Conservation (phyloP, 1,284 basidiomycete species). For the Ceratobasidium theobromae region DNA sequence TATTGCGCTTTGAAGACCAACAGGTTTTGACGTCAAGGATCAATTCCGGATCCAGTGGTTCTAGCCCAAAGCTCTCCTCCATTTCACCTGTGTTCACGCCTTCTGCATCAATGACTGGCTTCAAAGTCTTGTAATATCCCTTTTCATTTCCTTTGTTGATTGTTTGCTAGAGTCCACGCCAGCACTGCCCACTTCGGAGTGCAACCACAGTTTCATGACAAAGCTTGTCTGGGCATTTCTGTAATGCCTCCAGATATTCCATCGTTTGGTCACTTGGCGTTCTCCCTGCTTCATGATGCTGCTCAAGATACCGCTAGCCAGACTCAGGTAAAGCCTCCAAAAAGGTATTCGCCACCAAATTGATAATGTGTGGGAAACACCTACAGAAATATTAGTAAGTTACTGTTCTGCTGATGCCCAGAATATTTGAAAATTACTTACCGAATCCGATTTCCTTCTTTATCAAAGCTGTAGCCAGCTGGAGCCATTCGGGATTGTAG, state of each 20-base stretch:
- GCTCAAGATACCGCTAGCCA: background rate
- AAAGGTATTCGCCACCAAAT: background rate
- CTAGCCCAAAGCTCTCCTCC: background rate
- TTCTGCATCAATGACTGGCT: too few relatives aligned
- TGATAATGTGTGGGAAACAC: slow-evolving; percentile 16
- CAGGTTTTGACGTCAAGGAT: slow-evolving; percentile 1
- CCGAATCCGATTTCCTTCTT: slow-evolving; percentile 6
- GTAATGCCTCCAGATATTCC: background rate
- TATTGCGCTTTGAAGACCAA: slow-evolving; percentile 20
- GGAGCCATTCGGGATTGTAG: background rate
- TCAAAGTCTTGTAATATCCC: too few relatives aligned
- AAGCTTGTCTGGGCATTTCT: background rate
- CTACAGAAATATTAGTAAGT: background rate
- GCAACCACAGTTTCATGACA: background rate
- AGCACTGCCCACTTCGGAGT: background rate
- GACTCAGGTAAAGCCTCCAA: background rate
- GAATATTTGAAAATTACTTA: background rate
- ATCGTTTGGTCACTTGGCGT: background rate
- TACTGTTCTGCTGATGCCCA: background rate
- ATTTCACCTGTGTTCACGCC: too few relatives aligned
- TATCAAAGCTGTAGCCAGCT: background rate
- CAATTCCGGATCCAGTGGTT: slow-evolving; percentile 2
- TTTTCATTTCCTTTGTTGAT: background rate
- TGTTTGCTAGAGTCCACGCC: background rate
- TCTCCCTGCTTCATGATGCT: background rate